Evolutionary conservation across 1,139 yeast species (phyloP), one percentile per base, ranked within the genome.

Genomic region (Saccharomyces pastorianus): DNA sequence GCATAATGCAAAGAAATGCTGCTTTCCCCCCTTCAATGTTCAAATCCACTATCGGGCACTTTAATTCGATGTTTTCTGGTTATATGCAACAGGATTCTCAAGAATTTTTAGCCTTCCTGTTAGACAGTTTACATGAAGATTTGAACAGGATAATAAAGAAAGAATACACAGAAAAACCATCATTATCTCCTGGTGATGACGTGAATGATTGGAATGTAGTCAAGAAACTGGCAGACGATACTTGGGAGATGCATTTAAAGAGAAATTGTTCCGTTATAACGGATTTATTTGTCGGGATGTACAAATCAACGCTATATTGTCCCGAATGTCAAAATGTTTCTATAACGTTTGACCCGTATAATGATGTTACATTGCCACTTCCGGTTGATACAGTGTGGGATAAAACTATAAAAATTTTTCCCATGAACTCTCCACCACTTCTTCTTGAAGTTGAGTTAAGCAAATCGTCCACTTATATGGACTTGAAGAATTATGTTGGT

Each of bases 31-130:
- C 99, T 1, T 73, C 89, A 50, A 88, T 83, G 46, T 91, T 93
- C 72, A 89, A 89, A 63, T 74, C 78, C 41, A 83, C 88, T 0
- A 79, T 93, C 47, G 98, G 98, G 0, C 79, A 84, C 55, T 87
- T 80, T 65, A 86, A 90, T 47, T 80, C 85, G 1, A 81, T 88
- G 81, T 93, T 93, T 73, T 79, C 89, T 0, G 96, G 96, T 0
- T 90, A 86, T 64, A 82, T 81, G 61, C 99, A 93, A 69, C 99
- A 93, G 67, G 99, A 93, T 68, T 88, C 98, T 0, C 99, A 93
- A 69, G 99, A 93, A 68, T 86, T 93, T 64, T 74, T 93, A 54
- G 91, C 96, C 46, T 93, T 89, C 78, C 71, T 93, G 46, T 75
- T 93, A 47, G 99, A 93, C 71, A 95, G 96, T 6, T 76, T 93